Base-by-base conservation (phyloP, 495 filamentous ascomycete genomes). In the Pyrenopolyporus hunteri region DNA sequence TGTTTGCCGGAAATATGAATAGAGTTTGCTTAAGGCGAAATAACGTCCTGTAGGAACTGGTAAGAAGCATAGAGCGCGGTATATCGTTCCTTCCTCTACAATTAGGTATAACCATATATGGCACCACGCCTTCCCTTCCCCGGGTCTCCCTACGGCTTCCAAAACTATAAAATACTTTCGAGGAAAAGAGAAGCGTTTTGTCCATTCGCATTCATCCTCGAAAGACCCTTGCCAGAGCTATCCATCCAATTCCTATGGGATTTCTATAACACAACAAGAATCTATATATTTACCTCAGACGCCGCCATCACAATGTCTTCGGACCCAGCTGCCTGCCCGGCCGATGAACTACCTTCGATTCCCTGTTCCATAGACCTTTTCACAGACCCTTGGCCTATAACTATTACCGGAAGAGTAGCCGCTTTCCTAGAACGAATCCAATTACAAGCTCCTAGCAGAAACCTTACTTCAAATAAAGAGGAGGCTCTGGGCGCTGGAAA, bases 341-440 rank as follows among this genome's bases (percentile, higher is more conserved):
- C n/a, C 11, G 26, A 47, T n/a, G 32, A 45, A 31, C 19, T 42
- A 9, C 51, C 45, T 9, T 35, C 56, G 7, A 60, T 47, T 9
- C 40, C 51, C 13, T 52, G 50, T 6, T 57, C 58, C 19, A 44
- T 40, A 13, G 58, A 58, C 31, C 53, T 58, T 33, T 60, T 46
- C 0, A 53, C 23, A 9, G 19, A 6, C 1, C 6, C n/a, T 23
- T 26, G 9, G 3, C 43, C 50, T 1, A 16, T 42, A 6, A 39
- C 20, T 35, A 55, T 35, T 16, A 33, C 35, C 8, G 29, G 11
- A 5, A 39, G 40, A 23, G 46, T 16, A 13, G 16, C 32, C n/a
- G n/a, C 35, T 31, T 47, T 50, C 4, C 26, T 46, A 9, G 26
- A 37, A 11, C 48, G 52, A 43, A 36, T 48, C n/a, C 14, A 17